phyloP scores from a whole-genome alignment of 345 rosid genomes.

The Garcia nutans region DNA sequence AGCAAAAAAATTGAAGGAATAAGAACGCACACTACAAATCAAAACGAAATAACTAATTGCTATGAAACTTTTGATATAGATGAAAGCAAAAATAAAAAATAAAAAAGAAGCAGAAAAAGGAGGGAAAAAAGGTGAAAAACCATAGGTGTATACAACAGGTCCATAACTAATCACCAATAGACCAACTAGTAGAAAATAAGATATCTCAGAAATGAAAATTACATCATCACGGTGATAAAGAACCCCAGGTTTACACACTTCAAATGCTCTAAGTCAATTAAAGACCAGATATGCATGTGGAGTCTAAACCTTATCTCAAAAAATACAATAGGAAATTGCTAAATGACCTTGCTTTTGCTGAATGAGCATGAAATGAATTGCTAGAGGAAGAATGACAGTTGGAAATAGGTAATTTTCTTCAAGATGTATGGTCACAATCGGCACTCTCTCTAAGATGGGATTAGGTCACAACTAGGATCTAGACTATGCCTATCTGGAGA shows the following conservation, averaged over 20 bases:
- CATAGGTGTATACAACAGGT: not conserved
- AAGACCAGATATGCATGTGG: no score
- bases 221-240: no score
- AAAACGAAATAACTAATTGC: conserved; percentile 1
- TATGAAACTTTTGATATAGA: not conserved
- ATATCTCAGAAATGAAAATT: conserved; percentile 1
- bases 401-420: not conserved
- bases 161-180: not conserved
- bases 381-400: not conserved
- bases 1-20: not conserved
- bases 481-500: not conserved
- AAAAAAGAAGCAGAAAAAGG: not conserved
- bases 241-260: no score
- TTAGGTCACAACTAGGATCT: not conserved
- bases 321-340: no score
- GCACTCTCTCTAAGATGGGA: not conserved
- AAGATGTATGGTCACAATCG: not conserved
- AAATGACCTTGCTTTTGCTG: no score
- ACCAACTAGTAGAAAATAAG: not conserved
- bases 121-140: not conserved
- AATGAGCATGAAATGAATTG: not conserved
- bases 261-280: no score
- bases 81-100: not conserved
- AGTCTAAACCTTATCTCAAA: no score
- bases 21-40: not conserved